Evolutionary conservation across 345 rosid species (phyloP).

Genomic region (Gossypium bickii): DNA sequence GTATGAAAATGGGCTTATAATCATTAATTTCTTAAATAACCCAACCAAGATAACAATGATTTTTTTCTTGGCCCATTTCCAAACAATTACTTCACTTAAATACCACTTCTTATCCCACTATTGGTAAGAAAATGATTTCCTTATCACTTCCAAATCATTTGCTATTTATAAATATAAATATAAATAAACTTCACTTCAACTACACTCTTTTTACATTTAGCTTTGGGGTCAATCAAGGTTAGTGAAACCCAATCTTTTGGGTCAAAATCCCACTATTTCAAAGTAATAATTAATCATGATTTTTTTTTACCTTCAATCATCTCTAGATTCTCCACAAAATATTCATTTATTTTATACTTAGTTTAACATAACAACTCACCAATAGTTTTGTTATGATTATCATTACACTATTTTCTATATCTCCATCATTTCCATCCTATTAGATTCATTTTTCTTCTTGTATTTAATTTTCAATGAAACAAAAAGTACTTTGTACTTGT

Average conservation of each 20-base stretch:
- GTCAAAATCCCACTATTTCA: background rate
- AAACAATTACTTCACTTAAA: background rate
- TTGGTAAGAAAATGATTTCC: background rate
- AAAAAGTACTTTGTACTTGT: no score
- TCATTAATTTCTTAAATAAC: background rate
- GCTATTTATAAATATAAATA: background rate
- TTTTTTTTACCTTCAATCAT: background rate
- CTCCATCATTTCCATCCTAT: no score
- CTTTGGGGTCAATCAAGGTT: slow-evolving; percentile 2
- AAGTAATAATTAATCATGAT: background rate
- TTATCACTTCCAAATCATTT: background rate
- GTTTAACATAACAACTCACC: background rate
- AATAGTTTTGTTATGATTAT: background rate
- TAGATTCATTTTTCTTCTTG: no score
- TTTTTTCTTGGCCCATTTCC: slow-evolving; percentile 5
- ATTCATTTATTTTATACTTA: background rate
- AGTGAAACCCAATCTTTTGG: slow-evolving; percentile 4
- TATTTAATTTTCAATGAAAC: no score
- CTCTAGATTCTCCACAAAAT: background rate
- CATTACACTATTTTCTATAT: no score
- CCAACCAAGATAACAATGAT: slow-evolving; percentile 22
- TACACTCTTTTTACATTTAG: slow-evolving; percentile 18
- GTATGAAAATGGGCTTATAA: background rate
- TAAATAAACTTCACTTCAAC: slow-evolving; percentile 27
- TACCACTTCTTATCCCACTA: background rate